Evolutionary conservation across 176 grass and related monocot genomes (phyloP), one percentile per base, ranked within the genome.

Genomic region (Oryza meridionalis): DNA sequence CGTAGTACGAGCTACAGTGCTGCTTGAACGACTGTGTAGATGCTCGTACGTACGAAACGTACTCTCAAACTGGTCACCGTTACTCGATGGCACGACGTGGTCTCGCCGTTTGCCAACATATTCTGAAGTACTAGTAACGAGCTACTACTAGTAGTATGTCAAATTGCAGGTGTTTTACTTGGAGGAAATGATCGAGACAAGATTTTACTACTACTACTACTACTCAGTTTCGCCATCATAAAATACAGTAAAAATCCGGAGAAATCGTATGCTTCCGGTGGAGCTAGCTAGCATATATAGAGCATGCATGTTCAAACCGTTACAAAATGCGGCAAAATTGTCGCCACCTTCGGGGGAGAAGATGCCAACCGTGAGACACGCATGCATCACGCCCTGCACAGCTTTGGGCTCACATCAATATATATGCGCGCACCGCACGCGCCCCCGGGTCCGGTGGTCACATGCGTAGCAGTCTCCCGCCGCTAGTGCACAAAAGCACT

Each of bases 271-370:
- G 76, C 47, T 33, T 53, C 32, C 19, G 12, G 12, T 72, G 55
- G 42, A 80, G 45, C 12, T 51, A 50, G 40, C 40, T 24, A 24
- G 33, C 17, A 49, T 5, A 5, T 35, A 35, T 35, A 35, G 29
- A 35, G 31, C 50, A 49, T 26, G 81, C 53, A 71, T 8, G 38
- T 17, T 19, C 31, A 68, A 68, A 67, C 24, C 35, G 13, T 81
- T 62, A 87, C 78, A 81, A 51, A 61, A 69, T 62, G 71, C 85
- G 21, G 79, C 72, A 82, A 87, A 87, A 87, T 21, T 64, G 86
- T 71, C 51, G 21, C 35, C 65, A 70, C 65, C 64, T 38, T 17
- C 55, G 12, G 4, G 29, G 29, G 33, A 19, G n/a, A 71, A 37
- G 79, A 82, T 37, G 73, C 38, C 72, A 68, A 87, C 50, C 72